Conservation (phyloP, 2,329 filamentous ascomycete genomes). For the Exophiala spinifera region DNA sequence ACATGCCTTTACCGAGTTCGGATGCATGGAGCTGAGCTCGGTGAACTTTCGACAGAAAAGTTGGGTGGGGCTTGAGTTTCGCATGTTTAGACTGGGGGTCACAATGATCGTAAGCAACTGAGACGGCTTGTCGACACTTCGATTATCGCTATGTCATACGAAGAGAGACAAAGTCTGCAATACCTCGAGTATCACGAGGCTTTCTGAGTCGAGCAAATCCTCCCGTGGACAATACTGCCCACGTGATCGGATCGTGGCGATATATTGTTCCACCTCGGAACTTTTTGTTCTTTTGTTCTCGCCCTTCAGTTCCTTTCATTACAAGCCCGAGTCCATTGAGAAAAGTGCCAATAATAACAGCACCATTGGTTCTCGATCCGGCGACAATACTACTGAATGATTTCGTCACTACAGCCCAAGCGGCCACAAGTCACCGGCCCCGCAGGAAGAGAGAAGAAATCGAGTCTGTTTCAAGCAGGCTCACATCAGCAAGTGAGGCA, state of each 20-base stretch:
- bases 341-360: no score
- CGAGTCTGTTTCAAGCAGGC: background rate
- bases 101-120: background rate
- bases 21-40: constrained; percentile 37
- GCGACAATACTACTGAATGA: constrained; percentile 1
- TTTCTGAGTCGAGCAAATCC: no score
- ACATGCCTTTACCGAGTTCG: constrained; percentile 48
- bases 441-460: background rate
- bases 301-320: no score
- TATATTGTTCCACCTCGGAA: no score
- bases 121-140: background rate
- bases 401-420: constrained; percentile 12
- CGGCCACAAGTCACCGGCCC: constrained; percentile 2
- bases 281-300: no score
- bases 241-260: no score
- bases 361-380: background rate
- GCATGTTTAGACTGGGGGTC: background rate
- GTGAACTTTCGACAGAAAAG: background rate
- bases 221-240: no score
- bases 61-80: background rate
- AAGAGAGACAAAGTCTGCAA: no score
- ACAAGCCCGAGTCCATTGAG: no score
- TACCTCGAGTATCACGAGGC: no score
- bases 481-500: constrained; percentile 7
- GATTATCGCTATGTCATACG: background rate